These are phyloP conservation scores for Chlorella sp. DNA, from an alignment of 139 green algal species.

Conservation along the genomic window DNA sequence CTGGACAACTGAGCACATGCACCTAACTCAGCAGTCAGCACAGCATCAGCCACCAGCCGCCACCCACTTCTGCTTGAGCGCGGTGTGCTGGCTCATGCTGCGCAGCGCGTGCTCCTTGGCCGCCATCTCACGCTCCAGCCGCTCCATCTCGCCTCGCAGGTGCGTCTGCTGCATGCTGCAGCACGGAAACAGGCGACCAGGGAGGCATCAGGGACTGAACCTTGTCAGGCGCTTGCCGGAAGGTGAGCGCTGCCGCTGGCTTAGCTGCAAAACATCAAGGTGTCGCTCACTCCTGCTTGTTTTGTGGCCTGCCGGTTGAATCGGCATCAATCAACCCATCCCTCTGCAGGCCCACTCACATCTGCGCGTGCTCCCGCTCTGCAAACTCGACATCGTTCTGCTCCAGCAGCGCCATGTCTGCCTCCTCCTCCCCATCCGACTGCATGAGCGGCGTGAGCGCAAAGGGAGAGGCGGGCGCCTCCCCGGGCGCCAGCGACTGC, in stretches of 20 bases:
- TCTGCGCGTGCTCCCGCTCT: slow-evolving; percentile 48
- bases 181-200: too few relatives aligned
- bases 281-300: too few relatives aligned
- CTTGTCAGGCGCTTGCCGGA: too few relatives aligned
- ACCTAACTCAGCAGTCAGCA: too few relatives aligned
- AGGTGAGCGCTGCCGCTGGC: too few relatives aligned
- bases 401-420: slow-evolving; percentile 25
- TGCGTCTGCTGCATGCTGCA: neutral
- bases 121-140: slow-evolving; percentile 45
- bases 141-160: slow-evolving; percentile 30
- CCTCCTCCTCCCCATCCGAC: neutral
- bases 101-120: slow-evolving; percentile 47
- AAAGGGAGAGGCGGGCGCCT: neutral
- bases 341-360: neutral
- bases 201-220: too few relatives aligned
- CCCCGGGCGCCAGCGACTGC: slow-evolving; percentile 10
- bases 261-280: too few relatives aligned
- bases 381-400: slow-evolving; percentile 51
- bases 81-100: slow-evolving; percentile 36
- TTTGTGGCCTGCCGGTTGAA: too few relatives aligned
- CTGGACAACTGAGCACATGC: neutral
- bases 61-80: slow-evolving; percentile 54
- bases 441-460: neutral
- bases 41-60: too few relatives aligned
- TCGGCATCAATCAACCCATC: too few relatives aligned